phyloP scores from a whole-genome alignment of 2,329 filamentous ascomycete genomes.

The Orbilia brochopaga region DNA sequence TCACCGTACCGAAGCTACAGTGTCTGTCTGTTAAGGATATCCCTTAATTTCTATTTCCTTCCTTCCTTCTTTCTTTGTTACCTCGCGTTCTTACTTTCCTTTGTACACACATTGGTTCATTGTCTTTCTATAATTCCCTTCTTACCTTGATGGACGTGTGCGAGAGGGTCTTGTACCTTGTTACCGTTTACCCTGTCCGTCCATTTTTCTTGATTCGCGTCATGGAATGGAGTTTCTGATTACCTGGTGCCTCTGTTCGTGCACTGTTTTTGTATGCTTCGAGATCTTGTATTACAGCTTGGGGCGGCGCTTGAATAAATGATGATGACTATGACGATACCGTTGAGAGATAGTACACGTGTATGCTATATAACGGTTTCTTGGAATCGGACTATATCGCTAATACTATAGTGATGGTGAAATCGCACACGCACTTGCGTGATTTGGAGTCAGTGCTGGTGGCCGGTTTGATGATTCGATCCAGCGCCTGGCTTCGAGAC shows the following conservation, averaged over 20 bases:
- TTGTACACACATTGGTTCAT: not conserved
- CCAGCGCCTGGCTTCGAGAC: too few species aligned
- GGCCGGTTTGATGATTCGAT: too few species aligned
- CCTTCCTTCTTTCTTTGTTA: not conserved
- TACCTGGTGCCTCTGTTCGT: not conserved
- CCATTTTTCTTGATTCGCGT: not conserved
- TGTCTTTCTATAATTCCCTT: not conserved
- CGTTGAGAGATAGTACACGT: too few species aligned
- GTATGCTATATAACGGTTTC: too few species aligned
- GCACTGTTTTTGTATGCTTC: not conserved
- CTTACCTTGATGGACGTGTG: too few species aligned
- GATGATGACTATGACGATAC: conserved; percentile 5
- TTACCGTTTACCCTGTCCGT: not conserved
- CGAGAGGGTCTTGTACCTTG: conserved; percentile 6
- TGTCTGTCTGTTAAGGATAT: conserved; percentile 6
- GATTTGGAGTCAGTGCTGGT: too few species aligned
- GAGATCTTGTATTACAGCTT: conserved; percentile 8
- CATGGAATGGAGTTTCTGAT: conserved; percentile 15
- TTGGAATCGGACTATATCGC: too few species aligned
- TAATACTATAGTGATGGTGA: too few species aligned
- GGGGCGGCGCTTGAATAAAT: conserved; percentile 40
- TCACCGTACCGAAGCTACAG: not conserved
- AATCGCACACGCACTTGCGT: too few species aligned
- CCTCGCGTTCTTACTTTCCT: conserved; percentile 7
- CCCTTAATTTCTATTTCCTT: conserved; percentile 14